Conservation (phyloP, 352 stramenopile genomes). For the Blastocystis sp. region DNA sequence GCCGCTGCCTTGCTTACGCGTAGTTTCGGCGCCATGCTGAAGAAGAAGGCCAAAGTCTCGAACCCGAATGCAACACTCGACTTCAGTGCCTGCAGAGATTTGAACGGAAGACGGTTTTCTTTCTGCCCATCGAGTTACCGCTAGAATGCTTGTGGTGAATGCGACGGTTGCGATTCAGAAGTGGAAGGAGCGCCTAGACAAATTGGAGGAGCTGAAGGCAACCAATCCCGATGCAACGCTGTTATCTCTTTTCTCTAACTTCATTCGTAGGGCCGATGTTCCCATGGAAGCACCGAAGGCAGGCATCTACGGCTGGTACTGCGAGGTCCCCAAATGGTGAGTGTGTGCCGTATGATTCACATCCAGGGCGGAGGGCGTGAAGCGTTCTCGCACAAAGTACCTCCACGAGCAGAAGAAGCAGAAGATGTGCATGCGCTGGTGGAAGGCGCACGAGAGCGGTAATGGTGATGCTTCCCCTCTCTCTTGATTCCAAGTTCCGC, state of each 20-base stretch:
- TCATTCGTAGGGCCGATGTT: constrained; percentile 37
- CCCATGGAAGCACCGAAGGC: constrained; percentile 64
- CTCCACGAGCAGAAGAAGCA: constrained; percentile 65
- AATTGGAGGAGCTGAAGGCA: constrained; percentile 67
- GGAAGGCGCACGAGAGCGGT: constrained; percentile 51
- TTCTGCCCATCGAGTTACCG: neutral
- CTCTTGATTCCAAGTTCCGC: constrained; percentile 18
- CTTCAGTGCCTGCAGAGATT: constrained; percentile 61
- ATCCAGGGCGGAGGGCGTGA: constrained; percentile 61
- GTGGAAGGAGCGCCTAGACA: constrained; percentile 61
- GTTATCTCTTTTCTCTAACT: neutral
- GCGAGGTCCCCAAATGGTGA: constrained; percentile 58
- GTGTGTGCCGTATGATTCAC: neutral
- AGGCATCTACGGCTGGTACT: constrained; percentile 64
- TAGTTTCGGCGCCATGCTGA: constrained; percentile 66
- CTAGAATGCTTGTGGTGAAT: constrained; percentile 60
- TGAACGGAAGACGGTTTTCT: constrained; percentile 55
- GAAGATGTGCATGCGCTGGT: constrained; percentile 66
- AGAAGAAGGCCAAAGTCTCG: constrained; percentile 50
- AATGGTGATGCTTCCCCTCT: neutral
- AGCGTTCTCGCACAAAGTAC: constrained; percentile 42
- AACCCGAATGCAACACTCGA: constrained; percentile 66
- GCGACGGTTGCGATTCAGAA: constrained; percentile 64
- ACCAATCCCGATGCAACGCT: constrained; percentile 17
- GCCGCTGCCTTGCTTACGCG: neutral